phyloP scores from a whole-genome alignment of 2,329 filamentous ascomycete species.

The Corinectria fuckeliana region DNA sequence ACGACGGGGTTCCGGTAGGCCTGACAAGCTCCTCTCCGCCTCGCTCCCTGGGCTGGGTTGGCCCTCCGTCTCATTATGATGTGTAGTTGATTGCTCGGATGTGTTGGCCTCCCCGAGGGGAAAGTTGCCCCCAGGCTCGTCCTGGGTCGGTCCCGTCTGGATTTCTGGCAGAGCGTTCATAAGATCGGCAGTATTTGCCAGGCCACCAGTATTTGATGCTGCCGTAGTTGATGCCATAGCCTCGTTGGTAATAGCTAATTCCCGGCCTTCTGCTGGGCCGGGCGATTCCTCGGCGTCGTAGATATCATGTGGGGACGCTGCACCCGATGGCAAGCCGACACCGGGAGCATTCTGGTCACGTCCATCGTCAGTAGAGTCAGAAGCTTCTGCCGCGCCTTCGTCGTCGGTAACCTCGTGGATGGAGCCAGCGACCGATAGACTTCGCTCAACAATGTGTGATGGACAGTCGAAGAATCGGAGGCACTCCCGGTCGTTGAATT shows the following conservation, averaged over 20 bases:
- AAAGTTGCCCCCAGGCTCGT: constrained; percentile 1
- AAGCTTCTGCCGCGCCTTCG: constrained; percentile 6
- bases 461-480: constrained; percentile 57
- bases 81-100: constrained; percentile 1
- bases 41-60: background rate
- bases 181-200: constrained; percentile 8
- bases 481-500: constrained; percentile 53
- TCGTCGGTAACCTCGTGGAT: constrained; percentile 34
- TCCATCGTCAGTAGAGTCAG: constrained; percentile 11
- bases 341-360: background rate
- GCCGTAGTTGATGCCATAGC: background rate
- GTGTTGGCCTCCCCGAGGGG: constrained; percentile 1
- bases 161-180: constrained; percentile 4
- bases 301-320: background rate
- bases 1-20: constrained; percentile 19
- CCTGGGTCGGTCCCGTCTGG: background rate
- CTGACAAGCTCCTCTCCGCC: constrained; percentile 2
- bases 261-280: background rate
- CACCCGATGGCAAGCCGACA: background rate
- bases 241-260: background rate
- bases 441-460: constrained; percentile 51
- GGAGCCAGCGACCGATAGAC: constrained; percentile 35
- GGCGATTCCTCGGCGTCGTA: background rate
- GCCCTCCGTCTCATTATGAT: background rate
- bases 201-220: background rate